phyloP scores from a whole-genome alignment of 345 rosid genomes.

The Brassica rapa region DNA sequence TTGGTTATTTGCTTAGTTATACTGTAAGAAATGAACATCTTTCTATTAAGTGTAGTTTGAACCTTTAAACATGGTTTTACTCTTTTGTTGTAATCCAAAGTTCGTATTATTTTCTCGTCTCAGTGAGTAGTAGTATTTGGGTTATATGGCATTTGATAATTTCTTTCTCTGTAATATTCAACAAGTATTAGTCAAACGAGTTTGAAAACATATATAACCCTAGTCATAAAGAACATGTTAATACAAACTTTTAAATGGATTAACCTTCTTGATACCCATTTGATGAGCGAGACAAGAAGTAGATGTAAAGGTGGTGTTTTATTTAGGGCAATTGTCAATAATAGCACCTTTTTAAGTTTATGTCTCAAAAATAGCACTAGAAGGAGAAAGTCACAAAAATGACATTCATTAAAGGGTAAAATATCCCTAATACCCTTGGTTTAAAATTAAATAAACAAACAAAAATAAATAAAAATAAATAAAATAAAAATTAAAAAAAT shows the following conservation, averaged over 20 bases:
- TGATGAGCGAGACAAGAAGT: no score
- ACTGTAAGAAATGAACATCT: background rate
- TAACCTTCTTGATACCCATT: no score
- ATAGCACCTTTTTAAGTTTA: no score
- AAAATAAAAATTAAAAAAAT: no score
- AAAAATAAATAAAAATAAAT: no score
- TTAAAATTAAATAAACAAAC: no score
- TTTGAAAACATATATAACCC: background rate
- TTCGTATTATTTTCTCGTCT: background rate
- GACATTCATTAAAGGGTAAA: no score
- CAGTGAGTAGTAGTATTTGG: background rate
- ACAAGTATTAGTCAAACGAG: background rate
- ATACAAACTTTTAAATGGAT: background rate
- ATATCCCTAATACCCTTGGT: no score
- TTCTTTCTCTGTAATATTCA: background rate
- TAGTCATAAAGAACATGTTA: background rate
- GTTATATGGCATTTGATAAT: background rate
- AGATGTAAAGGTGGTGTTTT: no score
- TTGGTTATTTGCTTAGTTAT: background rate
- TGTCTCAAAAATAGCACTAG: no score
- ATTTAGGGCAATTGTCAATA: no score
- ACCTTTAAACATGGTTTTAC: constrained; percentile 20
- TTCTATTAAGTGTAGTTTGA: background rate
- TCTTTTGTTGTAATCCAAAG: background rate
- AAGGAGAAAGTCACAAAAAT: no score